A percentile compares a stretch with the other conserved stretches of the same genome.
Evolutionary conservation across 371 early-diverging fungal genomes (phyloP).

Genomic region (Choanephora cucurbitarum): DNA sequence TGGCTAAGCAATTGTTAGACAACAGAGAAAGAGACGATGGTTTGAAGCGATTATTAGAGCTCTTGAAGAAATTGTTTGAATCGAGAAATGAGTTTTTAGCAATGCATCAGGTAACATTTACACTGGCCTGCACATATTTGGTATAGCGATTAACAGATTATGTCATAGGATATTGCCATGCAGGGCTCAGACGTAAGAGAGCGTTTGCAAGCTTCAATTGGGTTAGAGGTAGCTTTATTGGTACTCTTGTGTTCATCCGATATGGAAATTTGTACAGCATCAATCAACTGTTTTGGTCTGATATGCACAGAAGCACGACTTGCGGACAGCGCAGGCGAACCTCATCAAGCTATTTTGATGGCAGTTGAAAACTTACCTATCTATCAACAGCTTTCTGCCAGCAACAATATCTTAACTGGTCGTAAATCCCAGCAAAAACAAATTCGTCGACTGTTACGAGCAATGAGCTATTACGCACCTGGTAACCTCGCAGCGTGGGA

Average conservation of each 20-base stretch:
- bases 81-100: conserved; percentile 65
- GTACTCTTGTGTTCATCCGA: conserved; percentile 79
- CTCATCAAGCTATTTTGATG: conserved; percentile 57
- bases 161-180: conserved; percentile 41
- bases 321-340: conserved; percentile 60
- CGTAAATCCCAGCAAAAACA: conserved; percentile 81
- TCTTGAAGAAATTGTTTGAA: conserved; percentile 62
- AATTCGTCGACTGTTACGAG: conserved; percentile 69
- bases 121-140: not conserved
- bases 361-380: conserved; percentile 72
- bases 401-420: conserved; percentile 65
- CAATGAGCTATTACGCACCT: conserved; percentile 69
- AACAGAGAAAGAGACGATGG: conserved; percentile 56
- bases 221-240: conserved; percentile 77
- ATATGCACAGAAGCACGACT: conserved; percentile 64
- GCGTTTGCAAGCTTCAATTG: conserved; percentile 68
- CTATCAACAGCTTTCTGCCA: conserved; percentile 69
- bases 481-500: conserved; percentile 88
- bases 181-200: conserved; percentile 63
- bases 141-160: too few species aligned
- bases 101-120: conserved; percentile 35
- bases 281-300: conserved; percentile 64
- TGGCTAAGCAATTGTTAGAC: conserved; percentile 61
- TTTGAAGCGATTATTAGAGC: conserved; percentile 55
- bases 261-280: conserved; percentile 68